Evolutionary conservation across 2,329 filamentous ascomycete species (phyloP), one percentile per base, ranked within the genome.

Genomic region (Exophiala sp.): DNA sequence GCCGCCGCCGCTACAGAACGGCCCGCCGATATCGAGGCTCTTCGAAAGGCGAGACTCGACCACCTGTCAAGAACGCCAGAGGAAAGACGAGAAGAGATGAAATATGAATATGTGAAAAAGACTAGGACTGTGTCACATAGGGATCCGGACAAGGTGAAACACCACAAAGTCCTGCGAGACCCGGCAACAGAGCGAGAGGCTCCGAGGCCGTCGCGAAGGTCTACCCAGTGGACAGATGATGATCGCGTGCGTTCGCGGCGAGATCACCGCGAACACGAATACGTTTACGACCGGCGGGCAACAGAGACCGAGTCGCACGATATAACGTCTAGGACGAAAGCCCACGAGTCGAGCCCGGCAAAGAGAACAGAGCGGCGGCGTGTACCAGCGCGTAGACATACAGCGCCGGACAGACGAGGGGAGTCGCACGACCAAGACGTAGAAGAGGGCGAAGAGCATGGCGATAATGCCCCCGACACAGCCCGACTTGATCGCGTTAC

Each of bases 31-130:
- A 42, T 62, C 36, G 54, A 63, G 41, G 61, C 57, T 16, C 43
- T 65, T 29, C 61, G 62, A 51, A 52, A 57, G 36, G 57, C 62
- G 18, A 60, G 64, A 47, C 58, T 65, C 34, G 54, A 60, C 36
- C 58, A 60, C 48, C 55, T 59, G 48, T 45, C 39, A 14, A 62
- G 57, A 47, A 40, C 63, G 12, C 48, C 59, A 1, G 50, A 58
- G 29, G 55, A 62, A 43, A 50, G 55, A 32, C 42, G 50, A 32
- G 57, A 57, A 50, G 58, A 60, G 21, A 65, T 62, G 58, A 63
- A 58, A 36, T 63, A 61, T 52, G 63, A 60, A 56, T 61, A 63
- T 33, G 48, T 52, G 34, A 57, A 57, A 50, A 47, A 47, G 14
- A 48, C 52, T 5, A 52, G 34, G 40, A 50, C 54, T 40, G 52